Evolutionary conservation across 108 stramenopile genomes (phyloP), one percentile per base, ranked within the genome.

Genomic region (Schizochytrium sp.): DNA sequence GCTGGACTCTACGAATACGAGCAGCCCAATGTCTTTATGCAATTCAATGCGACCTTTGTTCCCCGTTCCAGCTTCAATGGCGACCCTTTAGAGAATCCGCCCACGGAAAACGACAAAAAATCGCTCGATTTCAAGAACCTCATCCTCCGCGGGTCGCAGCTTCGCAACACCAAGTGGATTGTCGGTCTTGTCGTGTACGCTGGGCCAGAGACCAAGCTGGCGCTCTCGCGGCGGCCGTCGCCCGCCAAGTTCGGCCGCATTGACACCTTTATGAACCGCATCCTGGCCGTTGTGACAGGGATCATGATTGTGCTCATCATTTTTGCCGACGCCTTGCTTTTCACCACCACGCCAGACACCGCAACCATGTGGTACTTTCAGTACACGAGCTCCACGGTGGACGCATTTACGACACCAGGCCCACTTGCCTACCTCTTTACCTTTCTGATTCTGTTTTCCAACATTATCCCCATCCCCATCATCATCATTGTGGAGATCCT

Each of bases 81-180:
- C 21, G 25, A 28, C 41, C 21, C 34, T 8, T 0, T 8, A 8
- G 63, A 28, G 0, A 23, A 69, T 4, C 8, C 14, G 14, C 55
- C 55, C 8, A 0, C 63, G 21, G 76, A 83, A 16, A 45, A 28
- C 25, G 51, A 8, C 5, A 83, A 83, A 45, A 10, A 53, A 0
- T 53, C 76, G 48, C 76, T 83, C 25, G 76, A 83, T 12, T 83
- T 83, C 3, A 87, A 96, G 44, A 96, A 98, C 83, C 72, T 99
- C 55, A 89, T 99, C 43, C 93, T 99, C 5, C 94, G 98, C 44
- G 98, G 99, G 48, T 97, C 96, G 57, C 93, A 96, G 8, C 92
- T 99, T 53, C 94, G 97, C 58, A 99, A 99, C 92, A 98, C 98
- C 10, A 95, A 97, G 90, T 98, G 97, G 97, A 97, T 94, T 18